Percentiles rank a stretch among this genome's conserved stretches.
Evolutionary conservation across 768 basidiomycete genomes (phyloP).

Genomic region (Lentinus brumalis): DNA sequence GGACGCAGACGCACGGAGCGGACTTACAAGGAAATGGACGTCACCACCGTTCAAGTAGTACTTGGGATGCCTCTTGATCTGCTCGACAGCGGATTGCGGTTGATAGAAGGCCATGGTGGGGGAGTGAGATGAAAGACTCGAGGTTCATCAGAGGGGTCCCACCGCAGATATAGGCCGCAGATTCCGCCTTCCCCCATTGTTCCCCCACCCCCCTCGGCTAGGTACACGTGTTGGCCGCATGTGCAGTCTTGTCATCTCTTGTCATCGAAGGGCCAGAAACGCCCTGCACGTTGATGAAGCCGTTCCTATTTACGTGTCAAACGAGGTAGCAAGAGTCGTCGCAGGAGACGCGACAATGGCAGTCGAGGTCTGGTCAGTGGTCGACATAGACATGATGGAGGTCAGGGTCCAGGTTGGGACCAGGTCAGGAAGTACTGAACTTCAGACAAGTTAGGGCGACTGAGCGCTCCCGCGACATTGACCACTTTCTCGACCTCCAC

Average conservation of each 20-base stretch:
- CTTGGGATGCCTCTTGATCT: conserved; percentile 30
- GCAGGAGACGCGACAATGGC: no score
- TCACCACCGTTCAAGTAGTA: conserved; percentile 62
- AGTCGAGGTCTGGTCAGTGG: no score
- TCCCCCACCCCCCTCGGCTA: conserved; percentile 11
- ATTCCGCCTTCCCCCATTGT: conserved; percentile 9
- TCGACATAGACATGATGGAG: no score
- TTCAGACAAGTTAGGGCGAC: no score
- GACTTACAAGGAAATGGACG: conserved; percentile 52
- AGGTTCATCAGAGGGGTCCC: conserved; percentile 8
- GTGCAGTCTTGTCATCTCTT: conserved; percentile 7
- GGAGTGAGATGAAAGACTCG: conserved; percentile 8
- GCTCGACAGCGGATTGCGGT: conserved; percentile 27
- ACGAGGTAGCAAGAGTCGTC: neutral
- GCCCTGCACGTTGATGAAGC: conserved; percentile 15
- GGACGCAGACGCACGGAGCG: neutral
- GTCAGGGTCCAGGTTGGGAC: no score
- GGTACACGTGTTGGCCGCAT: conserved; percentile 26
- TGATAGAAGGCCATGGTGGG: conserved; percentile 20
- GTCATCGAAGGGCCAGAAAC: conserved; percentile 13
- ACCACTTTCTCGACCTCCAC: no score
- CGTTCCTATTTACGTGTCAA: conserved; percentile 11
- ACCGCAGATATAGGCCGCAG: conserved; percentile 18
- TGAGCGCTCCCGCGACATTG: no score
- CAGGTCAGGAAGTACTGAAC: no score